Evolutionary conservation across 129 eudicot species (phyloP), one percentile per base, ranked within the genome.

Genomic region (Helichrysum umbraculigerum): DNA sequence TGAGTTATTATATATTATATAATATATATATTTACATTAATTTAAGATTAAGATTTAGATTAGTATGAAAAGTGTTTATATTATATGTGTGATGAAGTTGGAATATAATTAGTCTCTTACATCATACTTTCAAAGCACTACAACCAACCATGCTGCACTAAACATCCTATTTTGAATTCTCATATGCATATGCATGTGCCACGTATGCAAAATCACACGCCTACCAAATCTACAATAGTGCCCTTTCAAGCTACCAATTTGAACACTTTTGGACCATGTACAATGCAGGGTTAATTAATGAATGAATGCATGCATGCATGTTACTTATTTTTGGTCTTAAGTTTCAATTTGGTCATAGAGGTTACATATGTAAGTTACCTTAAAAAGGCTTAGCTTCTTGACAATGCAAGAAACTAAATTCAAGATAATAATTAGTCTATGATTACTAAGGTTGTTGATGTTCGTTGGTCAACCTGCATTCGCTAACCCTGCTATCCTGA

Each of bases 1-100:
- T 63, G 58, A 33, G 19, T 62, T 79, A 79, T 54, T 54, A 79
- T 72, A 79, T 54, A n/a, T n/a, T n/a, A n/a, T n/a, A n/a, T n/a
- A n/a, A n/a, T 54, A n/a, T 17, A 51, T 25, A 25, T 25, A 25
- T 25, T 25, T 25, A 25, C 28, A 25, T 25, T 25, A 25, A 25
- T 51, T 51, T 51, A 51, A 17, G 1, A 17, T 54, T 17, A 6
- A 52, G 83, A 52, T 65, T 72, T 28, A 56, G 83, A 79, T 79
- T 41, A 41, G 74, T 65, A 58, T 73, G 83, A 74, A 79, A 73
- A 57, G 70, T 79, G 51, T 73, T 30, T 56, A 7, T 3, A 32
- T 32, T 32, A 32, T 32, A 0, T 59, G 21, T 73, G 70, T 7
- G 74, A 73, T 66, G 62, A 42, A 74, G 51, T 54, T 73, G 74